Evolutionary conservation across 768 basidiomycete genomes (phyloP).

Genomic region (Lactarius akahatsu): DNA sequence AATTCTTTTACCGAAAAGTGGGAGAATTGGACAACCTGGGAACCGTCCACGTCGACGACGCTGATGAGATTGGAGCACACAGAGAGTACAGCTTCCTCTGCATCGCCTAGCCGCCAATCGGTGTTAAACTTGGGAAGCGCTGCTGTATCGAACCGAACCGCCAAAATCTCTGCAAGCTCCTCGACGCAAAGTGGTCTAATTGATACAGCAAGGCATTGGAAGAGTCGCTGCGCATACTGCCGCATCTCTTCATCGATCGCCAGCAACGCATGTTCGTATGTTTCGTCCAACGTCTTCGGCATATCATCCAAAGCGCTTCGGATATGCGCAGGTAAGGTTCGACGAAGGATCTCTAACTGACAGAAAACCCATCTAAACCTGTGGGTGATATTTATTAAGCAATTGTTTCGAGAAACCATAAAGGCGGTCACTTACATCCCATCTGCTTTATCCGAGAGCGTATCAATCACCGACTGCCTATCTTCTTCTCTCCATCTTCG

Average conservation of each 20-base stretch:
- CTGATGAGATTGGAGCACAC: conserved; percentile 9
- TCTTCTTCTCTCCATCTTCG: background rate
- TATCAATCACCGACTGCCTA: background rate
- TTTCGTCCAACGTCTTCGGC: conserved; percentile 9
- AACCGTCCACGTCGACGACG: background rate
- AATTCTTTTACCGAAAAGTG: conserved; percentile 20
- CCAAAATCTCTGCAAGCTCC: conserved; percentile 13
- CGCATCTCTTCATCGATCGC: background rate
- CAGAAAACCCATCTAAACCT: conserved; percentile 18
- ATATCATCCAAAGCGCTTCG: background rate
- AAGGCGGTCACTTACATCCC: background rate
- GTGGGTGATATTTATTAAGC: background rate
- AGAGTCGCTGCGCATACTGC: conserved; percentile 8
- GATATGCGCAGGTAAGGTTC: background rate
- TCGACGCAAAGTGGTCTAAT: conserved; percentile 3
- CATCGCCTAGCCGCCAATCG: conserved; percentile 14
- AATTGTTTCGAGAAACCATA: too few relatives aligned
- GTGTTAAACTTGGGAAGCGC: background rate
- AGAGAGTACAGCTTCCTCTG: background rate
- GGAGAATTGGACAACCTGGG: conserved; percentile 4
- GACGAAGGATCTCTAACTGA: conserved; percentile 4
- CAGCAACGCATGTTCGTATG: background rate
- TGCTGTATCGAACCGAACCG: background rate
- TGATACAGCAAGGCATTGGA: conserved; percentile 12
- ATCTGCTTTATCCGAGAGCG: background rate